Percentiles rank a stretch among this genome's conserved stretches.
These are phyloP conservation scores for Podosphaera xanthii DNA, from an alignment of 2,329 filamentous ascomycete species.

Conservation along the genomic window DNA sequence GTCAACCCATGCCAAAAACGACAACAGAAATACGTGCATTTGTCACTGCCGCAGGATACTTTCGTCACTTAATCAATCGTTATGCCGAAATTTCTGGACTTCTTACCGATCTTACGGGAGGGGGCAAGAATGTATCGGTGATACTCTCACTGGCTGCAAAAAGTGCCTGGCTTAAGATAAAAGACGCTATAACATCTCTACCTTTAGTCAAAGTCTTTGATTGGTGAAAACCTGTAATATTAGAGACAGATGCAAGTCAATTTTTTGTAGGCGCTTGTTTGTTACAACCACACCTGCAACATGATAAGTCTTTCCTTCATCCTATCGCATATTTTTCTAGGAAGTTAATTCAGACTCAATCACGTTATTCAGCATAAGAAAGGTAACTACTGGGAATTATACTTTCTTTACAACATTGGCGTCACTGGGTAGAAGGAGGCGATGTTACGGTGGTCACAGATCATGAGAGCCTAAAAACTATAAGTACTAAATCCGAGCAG, in stretches of 20 bases:
- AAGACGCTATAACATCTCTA: neutral
- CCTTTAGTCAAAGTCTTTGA: neutral
- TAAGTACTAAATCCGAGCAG: neutral
- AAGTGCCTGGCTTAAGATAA: neutral
- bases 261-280: neutral
- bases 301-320: neutral
- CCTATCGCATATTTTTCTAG: neutral
- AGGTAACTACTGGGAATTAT: neutral
- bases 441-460: neutral
- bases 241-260: neutral
- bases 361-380: neutral
- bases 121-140: neutral
- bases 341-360: neutral
- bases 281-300: neutral
- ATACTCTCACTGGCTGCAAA: neutral
- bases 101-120: neutral
- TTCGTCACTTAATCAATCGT: neutral
- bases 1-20: neutral
- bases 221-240: neutral
- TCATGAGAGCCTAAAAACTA: neutral
- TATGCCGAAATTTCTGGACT: neutral
- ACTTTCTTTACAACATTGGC: neutral
- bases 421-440: neutral
- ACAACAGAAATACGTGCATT: neutral
- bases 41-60: neutral